These are phyloP conservation scores for Xerocomus nothofagi DNA, from an alignment of 1,284 basidiomycete genomes.

Conservation along the genomic window DNA sequence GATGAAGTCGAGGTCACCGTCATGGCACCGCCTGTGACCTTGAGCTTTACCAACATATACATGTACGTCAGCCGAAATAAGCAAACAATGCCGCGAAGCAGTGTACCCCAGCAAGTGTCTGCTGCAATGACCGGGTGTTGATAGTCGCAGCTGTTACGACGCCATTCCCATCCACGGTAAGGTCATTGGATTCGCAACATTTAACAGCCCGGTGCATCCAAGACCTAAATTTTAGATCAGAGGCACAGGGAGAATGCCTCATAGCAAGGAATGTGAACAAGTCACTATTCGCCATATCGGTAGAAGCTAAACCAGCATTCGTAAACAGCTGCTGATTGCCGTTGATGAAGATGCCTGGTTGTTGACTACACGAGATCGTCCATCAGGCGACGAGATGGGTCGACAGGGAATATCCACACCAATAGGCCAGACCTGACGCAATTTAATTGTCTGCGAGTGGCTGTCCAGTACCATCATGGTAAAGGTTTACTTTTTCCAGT, in stretches of 20 bases:
- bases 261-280: conserved; percentile 31
- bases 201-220: conserved; percentile 21
- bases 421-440: conserved; percentile 24
- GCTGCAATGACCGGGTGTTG: conserved; percentile 22
- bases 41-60: background rate
- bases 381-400: background rate
- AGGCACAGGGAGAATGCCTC: conserved; percentile 33
- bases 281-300: conserved; percentile 19
- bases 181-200: conserved; percentile 24
- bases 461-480: conserved; percentile 30
- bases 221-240: conserved; percentile 20
- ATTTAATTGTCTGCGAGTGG: conserved; percentile 24
- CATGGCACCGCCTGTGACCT: conserved; percentile 5
- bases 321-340: conserved; percentile 22
- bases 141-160: conserved; percentile 28
- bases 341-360: conserved; percentile 27
- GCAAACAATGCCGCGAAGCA: background rate
- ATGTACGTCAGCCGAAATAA: background rate
- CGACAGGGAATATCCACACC: conserved; percentile 11
- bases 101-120: conserved; percentile 19
- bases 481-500: conserved; percentile 28
- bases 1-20: background rate
- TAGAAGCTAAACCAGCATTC: conserved; percentile 20
- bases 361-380: conserved; percentile 13
- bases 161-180: conserved; percentile 29